Percentiles rank a stretch among this genome's conserved stretches.
These are phyloP conservation scores for Neurospora tetrasperma DNA, from an alignment of 495 filamentous ascomycete genomes.

Conservation along the genomic window DNA sequence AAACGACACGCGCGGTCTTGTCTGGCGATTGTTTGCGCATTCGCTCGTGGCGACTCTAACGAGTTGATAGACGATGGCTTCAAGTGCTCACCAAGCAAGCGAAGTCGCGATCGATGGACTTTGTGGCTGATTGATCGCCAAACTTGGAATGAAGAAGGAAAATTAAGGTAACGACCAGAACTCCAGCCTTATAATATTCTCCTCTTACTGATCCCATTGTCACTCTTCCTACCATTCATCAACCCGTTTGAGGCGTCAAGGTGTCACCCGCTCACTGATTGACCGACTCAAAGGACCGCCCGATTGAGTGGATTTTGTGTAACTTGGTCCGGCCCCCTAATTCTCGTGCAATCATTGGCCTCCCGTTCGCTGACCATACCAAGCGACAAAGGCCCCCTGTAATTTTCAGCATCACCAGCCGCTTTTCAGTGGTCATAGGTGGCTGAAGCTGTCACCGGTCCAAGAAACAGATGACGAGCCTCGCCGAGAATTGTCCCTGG, in stretches of 20 bases:
- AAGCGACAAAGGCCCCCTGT: neutral
- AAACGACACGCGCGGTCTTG: neutral
- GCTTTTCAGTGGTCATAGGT: neutral
- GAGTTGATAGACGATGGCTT: neutral
- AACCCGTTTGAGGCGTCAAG: neutral
- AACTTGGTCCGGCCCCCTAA: neutral
- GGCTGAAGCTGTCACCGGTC: neutral
- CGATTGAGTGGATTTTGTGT: neutral
- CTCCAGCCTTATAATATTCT: neutral
- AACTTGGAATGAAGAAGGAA: neutral
- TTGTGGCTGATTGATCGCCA: neutral
- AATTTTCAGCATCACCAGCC: neutral
- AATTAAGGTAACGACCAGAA: neutral
- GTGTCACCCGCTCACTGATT: neutral
- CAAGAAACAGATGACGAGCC: neutral
- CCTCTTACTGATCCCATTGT: neutral
- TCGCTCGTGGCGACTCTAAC: neutral
- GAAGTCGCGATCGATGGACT: neutral
- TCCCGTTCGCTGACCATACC: neutral
- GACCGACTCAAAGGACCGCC: neutral
- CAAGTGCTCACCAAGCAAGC: neutral
- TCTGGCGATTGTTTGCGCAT: neutral
- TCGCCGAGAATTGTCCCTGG: neutral
- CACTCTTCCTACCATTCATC: too few relatives aligned
- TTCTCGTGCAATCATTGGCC: neutral